A percentile compares a stretch with the other conserved stretches of the same genome.
Evolutionary conservation across 768 basidiomycete species (phyloP).

Genomic region (Lactarius psammicola): DNA sequence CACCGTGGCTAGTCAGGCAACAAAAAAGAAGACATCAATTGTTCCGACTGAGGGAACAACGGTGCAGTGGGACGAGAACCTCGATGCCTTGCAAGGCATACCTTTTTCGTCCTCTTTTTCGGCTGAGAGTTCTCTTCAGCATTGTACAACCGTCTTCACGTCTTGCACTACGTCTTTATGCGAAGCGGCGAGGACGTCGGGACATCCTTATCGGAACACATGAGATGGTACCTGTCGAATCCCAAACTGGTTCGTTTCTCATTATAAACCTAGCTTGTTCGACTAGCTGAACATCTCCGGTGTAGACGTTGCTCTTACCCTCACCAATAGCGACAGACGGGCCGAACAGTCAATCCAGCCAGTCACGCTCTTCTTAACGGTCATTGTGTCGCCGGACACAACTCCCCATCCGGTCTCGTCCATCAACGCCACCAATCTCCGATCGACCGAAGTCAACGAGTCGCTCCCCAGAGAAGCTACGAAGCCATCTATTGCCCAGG

Average conservation of each 20-base stretch:
- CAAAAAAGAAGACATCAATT: not conserved
- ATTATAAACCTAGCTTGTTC: not conserved
- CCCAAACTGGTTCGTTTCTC: not conserved
- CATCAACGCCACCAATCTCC: no score
- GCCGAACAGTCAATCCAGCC: not conserved
- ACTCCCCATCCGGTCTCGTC: no score
- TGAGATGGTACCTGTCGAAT: not conserved
- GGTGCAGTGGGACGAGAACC: no score
- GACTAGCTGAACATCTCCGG: not conserved
- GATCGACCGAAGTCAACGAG: no score
- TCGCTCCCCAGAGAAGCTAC: no score
- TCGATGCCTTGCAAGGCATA: no score
- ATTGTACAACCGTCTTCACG: no score
- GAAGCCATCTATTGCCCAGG: no score
- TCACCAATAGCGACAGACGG: not conserved
- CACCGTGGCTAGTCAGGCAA: not conserved
- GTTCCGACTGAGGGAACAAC: no score
- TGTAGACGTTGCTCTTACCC: not conserved
- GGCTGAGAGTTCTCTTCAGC: no score
- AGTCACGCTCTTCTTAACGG: not conserved
- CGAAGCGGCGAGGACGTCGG: not conserved
- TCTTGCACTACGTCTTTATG: no score
- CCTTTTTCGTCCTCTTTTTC: no score
- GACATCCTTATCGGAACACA: not conserved
- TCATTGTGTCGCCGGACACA: not conserved